Base-by-base conservation (phyloP, 75 land plant genomes). In the Pinus tabuliformis region DNA sequence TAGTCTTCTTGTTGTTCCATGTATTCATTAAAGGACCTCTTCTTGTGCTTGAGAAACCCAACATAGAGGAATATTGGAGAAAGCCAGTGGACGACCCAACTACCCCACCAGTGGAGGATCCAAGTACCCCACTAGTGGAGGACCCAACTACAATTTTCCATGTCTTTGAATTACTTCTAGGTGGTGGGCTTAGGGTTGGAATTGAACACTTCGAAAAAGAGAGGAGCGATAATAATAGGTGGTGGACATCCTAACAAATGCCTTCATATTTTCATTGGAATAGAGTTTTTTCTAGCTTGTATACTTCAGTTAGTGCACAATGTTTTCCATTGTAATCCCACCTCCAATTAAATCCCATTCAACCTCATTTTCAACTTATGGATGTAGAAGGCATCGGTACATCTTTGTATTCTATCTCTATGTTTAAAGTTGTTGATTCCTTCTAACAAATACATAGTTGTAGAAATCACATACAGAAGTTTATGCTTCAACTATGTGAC, bases 1-100 rank as follows among this genome's bases (percentile, higher is more conserved):
- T 79, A 75, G 15, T 93, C 94, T 12, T 85, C 62, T 28, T 82
- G 57, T 20, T 36, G 80, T 83, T 88, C 91, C 96, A 93, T 93
- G 45, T 73, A 58, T 57, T 56, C 78, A 42, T 88, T 56, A 17
- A 28, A 79, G 65, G 76, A 79, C 73, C 62, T 79, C 52, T 68
- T 75, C 76, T 64, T 73, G 15, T 75, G 37, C 63, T 61, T 84
- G 5, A 75, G 54, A 49, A 78, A 33, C n/a, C 65, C 77, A 26
- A 86, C 14, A 6, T 56, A 85, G 15, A 83, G 24, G 76, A 87
- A 30, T 21, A 75, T 79, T 73, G 77, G 2, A 73, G 85, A 14
- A 73, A 74, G 58, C 77, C 80, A 4, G 64, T 77, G 39, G 77
- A 72, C 3, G 83, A 82, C 16, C 91, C 80, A 30, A 26, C 26